Base-by-base conservation (phyloP, 768 basidiomycete species). In the Austroboletus eburneus region DNA sequence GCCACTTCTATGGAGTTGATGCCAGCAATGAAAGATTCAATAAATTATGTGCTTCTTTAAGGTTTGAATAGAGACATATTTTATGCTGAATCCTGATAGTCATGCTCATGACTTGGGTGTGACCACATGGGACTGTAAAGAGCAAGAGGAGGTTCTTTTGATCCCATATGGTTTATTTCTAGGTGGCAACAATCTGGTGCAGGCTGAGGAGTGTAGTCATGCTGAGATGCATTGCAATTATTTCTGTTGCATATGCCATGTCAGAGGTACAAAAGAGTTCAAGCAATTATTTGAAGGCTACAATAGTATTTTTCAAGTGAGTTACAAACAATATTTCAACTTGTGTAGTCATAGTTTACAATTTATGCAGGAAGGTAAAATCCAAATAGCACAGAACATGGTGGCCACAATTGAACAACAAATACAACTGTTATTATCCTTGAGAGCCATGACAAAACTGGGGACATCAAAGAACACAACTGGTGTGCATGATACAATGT, bases 201-300 rank as follows among this genome's bases (percentile, higher is more conserved):
- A 46, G 5, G 17, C 39, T 0, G 38, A 46, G 12, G 22, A 55
- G 2, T 65, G 59, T 4, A 63, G 64, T 0, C 76, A 78, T 24
- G 72, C 70, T 32, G 72, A 75, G 1, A 55, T 61, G 0, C 59
- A 64, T 1, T 71, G 72, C 10, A 77, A 76, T 32, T 49, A 58
- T 9, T 64, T 59, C 4, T 79, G 76, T 43, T 53, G 65, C 2
- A 72, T 69, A 52, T 76, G 73, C 37, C 1, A 59, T 34, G 60
- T 63, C 14, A 70, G 75, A 2, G 69, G 74, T 0, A 56, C 63
- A 0, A 57, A 65, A 21, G 55, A 63, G 42, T 34, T 57, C 4
- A 74, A 72, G 35, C 55, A 56, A 36, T 53, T 61, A 0, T 55
- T 71, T 30, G 43, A 56, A 2, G 71, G 74, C 1, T 76, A 63